These are phyloP conservation scores for Bruguiera parviflora DNA, from an alignment of 345 rosid species.

Conservation along the genomic window DNA sequence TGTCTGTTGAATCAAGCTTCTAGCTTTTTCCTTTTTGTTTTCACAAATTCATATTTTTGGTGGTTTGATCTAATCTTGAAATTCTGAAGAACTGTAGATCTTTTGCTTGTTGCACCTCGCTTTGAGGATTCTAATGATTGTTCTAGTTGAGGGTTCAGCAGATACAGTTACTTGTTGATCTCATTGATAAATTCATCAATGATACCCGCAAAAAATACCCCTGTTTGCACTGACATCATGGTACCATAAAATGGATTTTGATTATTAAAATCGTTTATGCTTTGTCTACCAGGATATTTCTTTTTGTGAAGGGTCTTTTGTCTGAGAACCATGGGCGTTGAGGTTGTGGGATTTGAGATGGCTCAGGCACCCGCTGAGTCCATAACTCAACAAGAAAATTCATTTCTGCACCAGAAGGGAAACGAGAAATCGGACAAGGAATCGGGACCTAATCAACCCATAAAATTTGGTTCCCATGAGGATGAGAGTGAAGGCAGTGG, in stretches of 20 bases:
- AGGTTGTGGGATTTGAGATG: conserved; percentile 71
- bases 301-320: conserved; percentile 17
- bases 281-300: neutral
- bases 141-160: no score
- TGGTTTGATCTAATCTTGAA: neutral
- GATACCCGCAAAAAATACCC: no score
- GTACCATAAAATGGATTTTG: no score
- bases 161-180: no score
- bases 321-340: conserved; percentile 62
- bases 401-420: conserved; percentile 32
- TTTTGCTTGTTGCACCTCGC: no score
- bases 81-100: no score
- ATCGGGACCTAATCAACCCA: conserved; percentile 32
- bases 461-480: conserved; percentile 57
- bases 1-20: neutral
- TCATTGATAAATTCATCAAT: no score
- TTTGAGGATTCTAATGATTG: no score
- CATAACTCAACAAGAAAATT: conserved; percentile 33
- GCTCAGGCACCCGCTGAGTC: conserved; percentile 51
- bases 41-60: neutral
- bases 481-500: conserved; percentile 49
- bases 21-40: neutral
- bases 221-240: no score
- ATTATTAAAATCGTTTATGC: neutral
- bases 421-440: conserved; percentile 53